Base-by-base conservation (phyloP, 768 basidiomycete genomes). In the Floccularia luteovirens region DNA sequence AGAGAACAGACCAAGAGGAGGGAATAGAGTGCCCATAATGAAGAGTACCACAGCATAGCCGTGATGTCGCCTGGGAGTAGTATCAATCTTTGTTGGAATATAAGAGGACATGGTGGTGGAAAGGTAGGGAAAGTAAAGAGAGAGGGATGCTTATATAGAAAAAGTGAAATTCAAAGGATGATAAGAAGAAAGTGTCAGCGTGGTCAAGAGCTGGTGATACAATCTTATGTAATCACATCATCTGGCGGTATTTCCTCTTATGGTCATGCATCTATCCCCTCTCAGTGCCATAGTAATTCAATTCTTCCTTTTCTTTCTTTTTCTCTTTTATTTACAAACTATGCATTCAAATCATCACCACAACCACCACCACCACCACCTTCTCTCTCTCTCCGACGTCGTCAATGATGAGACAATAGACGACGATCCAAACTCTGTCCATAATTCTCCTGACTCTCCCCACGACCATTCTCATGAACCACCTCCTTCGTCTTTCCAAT, bases 1-100 rank as follows among this genome's bases (percentile, higher is more conserved):
- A 17, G 11, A 12, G 6, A 8, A 56, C 74, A 39, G 35, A 93
- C 92, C 92, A 21, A 97, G 71, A 21, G 92, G 92, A 6, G 92
- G 92, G 42, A 97, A 78, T 37, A 97, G 68, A 1, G 89, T 84
- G n/a, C 92, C 93, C 42, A 88, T 59, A 38, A 96, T 76, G 62
- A 91, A 92, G 24, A 97, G 72, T 8, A 92, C 27, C 43, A 85
- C 78, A 11, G 79, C 64, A 57, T 82, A 94, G 21, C 81, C 90
- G 69, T 94, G 90, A 54, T 89, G 72, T 30, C 72, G 72, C 56
- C 70, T 77, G 13, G 90, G 87, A 37, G 70, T 79, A 35, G 80
- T 57, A 42, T 79, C 75, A 36, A 75, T 59, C 53, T 84, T 84
- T 25, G 38, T 44, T 41, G 32, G 24, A 24, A 19, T 16, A 39